Evolutionary conservation across 345 rosid genomes (phyloP), one percentile per base, ranked within the genome.

Genomic region (Cardiospermum halicacabum): DNA sequence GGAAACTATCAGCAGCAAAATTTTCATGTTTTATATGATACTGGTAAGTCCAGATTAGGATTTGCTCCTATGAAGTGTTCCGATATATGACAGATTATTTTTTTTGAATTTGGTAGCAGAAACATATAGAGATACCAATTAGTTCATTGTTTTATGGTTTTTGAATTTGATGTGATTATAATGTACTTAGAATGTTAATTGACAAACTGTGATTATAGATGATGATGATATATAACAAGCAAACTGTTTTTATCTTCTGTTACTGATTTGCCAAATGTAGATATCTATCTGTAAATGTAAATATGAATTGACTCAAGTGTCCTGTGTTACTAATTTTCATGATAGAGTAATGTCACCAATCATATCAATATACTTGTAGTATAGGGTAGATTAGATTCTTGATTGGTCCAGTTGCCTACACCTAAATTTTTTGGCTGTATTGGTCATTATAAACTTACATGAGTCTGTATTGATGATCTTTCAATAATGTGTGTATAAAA

Each of bases 1-100:
- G 99, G 97, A 3, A 93, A 90, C 72, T 93, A 83, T 62, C 91
- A 85, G 85, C 98, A 92, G 80, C 96, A 85, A 74, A 88, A 89
- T 68, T 89, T 89, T 67, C 92, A 86, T 22, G 72, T 92, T 54
- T 61, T 86, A 31, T 92, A 87, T 73, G 98, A 92, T 56, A 87
- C 83, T 6, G 79, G 83, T 71, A 83, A 66, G 72, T 84, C 96
- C 1, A 82, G 89, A 79, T 85, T 92, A 19, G 98, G 98, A 3
- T 92, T 70, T 68, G 92, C 91, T 4, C 89, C 91, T 0, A 77
- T 74, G 78, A 81, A 75, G 0, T 89, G 96, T 75, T 87, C 91
- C 3, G 89, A 87, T 57, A 74, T 85, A 18, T 90, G 66, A 64
- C 56, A 50, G 10, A 43, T 15, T 27, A 24, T 13, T 11, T 48